Evolutionary conservation across 441 rosid species (phyloP).

Genomic region (Populus hybrid): DNA sequence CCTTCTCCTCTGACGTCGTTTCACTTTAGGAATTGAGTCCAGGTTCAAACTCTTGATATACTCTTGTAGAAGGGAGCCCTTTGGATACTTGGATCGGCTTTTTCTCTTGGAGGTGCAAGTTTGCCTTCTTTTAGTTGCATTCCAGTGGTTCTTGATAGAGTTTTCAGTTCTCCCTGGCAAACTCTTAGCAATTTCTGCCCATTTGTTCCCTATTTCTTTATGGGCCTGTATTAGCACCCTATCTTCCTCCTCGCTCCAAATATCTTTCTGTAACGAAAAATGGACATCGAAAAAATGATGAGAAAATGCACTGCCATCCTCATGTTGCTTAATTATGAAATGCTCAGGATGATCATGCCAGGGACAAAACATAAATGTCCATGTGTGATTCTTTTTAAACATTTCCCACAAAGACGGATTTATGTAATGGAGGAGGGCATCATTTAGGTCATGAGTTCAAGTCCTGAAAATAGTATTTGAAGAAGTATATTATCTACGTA

Average conservation of each 20-base stretch:
- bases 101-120: slow-evolving; percentile 61
- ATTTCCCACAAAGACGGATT: too few relatives aligned
- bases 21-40: slow-evolving; percentile 24
- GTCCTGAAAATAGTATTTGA: too few relatives aligned
- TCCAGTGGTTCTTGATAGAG: slow-evolving; percentile 98
- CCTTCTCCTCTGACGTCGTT: slow-evolving; percentile 21
- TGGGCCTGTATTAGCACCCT: slow-evolving; percentile 70
- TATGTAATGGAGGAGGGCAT: too few relatives aligned
- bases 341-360: background rate
- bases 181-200: slow-evolving; percentile 97
- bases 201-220: slow-evolving; percentile 82
- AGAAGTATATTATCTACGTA: too few relatives aligned
- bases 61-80: slow-evolving; percentile 78
- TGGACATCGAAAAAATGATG: background rate
- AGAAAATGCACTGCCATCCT: background rate
- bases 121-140: slow-evolving; percentile 92
- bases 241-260: slow-evolving; percentile 94
- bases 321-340: background rate
- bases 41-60: slow-evolving; percentile 85
- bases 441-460: too few relatives aligned
- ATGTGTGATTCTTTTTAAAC: background rate
- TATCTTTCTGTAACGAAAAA: slow-evolving; percentile 55
- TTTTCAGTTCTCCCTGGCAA: slow-evolving; percentile 96
- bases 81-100: slow-evolving; percentile 71
- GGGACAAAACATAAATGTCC: background rate